Percentiles rank a stretch among this genome's conserved stretches.
Evolutionary conservation across 805 yeast genomes (phyloP).

Genomic region (Yarrowia porcina): DNA sequence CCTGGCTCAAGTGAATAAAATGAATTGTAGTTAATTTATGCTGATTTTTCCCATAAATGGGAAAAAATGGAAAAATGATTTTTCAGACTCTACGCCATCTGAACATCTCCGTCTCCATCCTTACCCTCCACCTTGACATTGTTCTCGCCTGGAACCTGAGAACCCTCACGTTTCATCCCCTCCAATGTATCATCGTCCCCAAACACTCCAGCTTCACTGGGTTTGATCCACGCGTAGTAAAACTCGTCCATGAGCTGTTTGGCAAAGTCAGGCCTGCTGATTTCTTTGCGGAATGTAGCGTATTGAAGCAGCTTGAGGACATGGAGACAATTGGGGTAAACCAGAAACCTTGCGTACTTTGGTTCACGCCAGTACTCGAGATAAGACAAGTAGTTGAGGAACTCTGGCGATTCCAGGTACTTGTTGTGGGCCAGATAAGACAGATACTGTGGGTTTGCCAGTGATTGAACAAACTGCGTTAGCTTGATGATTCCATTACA

Average conservation of each 20-base stretch:
- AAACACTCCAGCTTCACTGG: conserved; percentile 7
- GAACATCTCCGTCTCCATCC: conserved; percentile 13
- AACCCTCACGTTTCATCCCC: neutral
- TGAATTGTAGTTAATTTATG: neutral
- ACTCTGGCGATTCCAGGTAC: conserved; percentile 65
- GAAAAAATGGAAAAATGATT: no score
- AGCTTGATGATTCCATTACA: neutral
- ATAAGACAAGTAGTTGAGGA: conserved; percentile 72
- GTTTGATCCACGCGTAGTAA: conserved; percentile 40
- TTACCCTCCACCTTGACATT: neutral
- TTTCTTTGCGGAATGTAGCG: conserved; percentile 42
- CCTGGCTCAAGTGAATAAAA: no score
- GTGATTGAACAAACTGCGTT: conserved; percentile 74
- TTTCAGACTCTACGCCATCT: neutral
- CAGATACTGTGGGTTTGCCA: conserved; percentile 84
- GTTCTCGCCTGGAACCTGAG: neutral
- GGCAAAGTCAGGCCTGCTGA: conserved; percentile 43
- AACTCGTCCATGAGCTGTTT: conserved; percentile 44
- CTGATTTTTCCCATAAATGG: neutral
- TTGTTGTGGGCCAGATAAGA: conserved; percentile 83
- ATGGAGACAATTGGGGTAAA: conserved; percentile 84
- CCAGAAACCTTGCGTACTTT: conserved; percentile 63
- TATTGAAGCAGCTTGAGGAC: conserved; percentile 58
- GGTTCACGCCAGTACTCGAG: conserved; percentile 83
- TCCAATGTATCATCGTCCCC: conserved; percentile 1